These are phyloP conservation scores for Psilocybe tampanensis DNA, from an alignment of 768 basidiomycete genomes.

Conservation along the genomic window DNA sequence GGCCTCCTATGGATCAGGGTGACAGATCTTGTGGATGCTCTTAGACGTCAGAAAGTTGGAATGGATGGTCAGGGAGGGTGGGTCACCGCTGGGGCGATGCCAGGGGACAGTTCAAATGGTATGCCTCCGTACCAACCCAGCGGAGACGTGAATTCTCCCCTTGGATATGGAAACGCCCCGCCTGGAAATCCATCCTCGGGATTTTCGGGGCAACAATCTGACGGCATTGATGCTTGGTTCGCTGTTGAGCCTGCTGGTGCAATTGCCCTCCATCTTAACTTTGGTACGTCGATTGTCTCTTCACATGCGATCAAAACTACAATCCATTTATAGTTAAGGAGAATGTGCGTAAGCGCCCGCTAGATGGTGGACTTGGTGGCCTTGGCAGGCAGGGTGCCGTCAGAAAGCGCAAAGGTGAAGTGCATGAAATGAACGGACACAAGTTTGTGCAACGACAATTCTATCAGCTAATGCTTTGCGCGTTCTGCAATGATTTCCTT, in stretches of 20 bases:
- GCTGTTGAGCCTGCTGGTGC: conserved; percentile 98
- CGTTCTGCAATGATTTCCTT: conserved; percentile 96
- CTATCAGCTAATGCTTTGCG: conserved; percentile 98
- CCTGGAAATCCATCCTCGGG: conserved; percentile 34
- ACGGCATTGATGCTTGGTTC: conserved; percentile 97
- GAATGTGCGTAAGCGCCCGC: conserved; percentile 93
- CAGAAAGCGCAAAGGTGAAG: conserved; percentile 96
- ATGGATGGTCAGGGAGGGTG: conserved; percentile 91
- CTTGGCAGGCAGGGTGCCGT: conserved; percentile 98
- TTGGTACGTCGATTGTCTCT: conserved; percentile 73
- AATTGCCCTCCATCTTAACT: conserved; percentile 84
- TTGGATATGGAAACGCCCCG: conserved; percentile 49
- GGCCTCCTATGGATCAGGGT: conserved; percentile 95
- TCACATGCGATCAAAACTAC: too few species aligned
- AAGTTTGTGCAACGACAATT: conserved; percentile 97
- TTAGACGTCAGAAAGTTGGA: conserved; percentile 89
- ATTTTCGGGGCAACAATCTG: conserved; percentile 43
- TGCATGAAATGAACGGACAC: conserved; percentile 99
- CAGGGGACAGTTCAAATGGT: conserved; percentile 51
- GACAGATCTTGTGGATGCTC: conserved; percentile 90
- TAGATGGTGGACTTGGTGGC: conserved; percentile 83
- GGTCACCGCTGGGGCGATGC: conserved; percentile 95
- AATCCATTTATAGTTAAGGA: conserved; percentile 82
- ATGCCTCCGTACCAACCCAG: conserved; percentile 30
- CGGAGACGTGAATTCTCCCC: conserved; percentile 50